These are phyloP conservation scores for Eutrema yunnanense DNA, from an alignment of 345 rosid species.

Conservation along the genomic window DNA sequence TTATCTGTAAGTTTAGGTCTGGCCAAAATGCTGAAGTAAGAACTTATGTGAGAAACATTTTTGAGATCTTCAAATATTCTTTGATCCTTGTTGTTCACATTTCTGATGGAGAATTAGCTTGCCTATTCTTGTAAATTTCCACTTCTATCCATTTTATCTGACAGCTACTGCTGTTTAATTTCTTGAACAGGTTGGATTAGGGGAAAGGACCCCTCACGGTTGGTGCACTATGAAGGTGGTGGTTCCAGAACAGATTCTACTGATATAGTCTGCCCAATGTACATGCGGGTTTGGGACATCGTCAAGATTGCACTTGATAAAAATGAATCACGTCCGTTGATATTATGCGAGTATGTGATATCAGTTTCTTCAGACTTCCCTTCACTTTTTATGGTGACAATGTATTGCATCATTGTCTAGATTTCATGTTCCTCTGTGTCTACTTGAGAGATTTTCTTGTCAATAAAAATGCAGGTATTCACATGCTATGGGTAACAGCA, in stretches of 20 bases:
- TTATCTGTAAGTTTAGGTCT: neutral
- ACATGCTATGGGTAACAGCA: conserved; percentile 98
- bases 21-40: neutral
- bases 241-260: conserved; percentile 90
- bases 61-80: neutral
- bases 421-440: conserved; percentile 9
- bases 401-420: conserved; percentile 7
- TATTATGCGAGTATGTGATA: conserved; percentile 91
- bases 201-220: conserved; percentile 72
- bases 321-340: conserved; percentile 78
- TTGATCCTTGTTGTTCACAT: neutral
- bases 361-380: conserved; percentile 20
- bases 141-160: neutral
- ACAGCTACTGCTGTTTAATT: conserved; percentile 10
- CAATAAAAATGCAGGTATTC: conserved; percentile 65
- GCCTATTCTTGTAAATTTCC: neutral
- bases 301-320: conserved; percentile 91
- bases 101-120: neutral
- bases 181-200: conserved; percentile 75
- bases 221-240: conserved; percentile 96
- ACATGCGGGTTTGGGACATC: conserved; percentile 97
- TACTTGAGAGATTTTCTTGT: neutral
- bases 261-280: conserved; percentile 96
- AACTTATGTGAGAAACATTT: neutral
- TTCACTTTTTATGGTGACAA: conserved; percentile 8